Conservation (phyloP, 2,329 filamentous ascomycete species). For the Cordyceps cateniannulata region DNA sequence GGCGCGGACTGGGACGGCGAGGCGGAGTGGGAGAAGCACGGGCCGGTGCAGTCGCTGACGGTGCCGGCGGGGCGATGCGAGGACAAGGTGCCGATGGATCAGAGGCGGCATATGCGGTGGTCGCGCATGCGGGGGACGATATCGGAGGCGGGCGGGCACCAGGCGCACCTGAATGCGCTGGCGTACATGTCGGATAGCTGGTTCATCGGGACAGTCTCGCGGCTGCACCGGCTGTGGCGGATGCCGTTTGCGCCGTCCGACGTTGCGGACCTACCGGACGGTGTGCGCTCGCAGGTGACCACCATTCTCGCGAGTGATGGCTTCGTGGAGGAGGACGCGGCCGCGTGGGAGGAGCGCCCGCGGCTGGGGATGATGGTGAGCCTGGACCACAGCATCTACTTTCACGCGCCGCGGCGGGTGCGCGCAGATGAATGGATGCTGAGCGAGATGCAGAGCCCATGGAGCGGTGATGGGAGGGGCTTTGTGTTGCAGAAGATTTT, state of each 20-base stretch:
- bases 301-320: conserved; percentile 37
- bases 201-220: conserved; percentile 84
- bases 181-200: conserved; percentile 91
- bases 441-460: conserved; percentile 72
- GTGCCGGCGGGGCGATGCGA: conserved; percentile 14
- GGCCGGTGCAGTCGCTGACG: conserved; percentile 42
- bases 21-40: conserved; percentile 43
- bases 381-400: conserved; percentile 68
- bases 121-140: conserved; percentile 69
- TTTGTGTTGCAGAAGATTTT: conserved; percentile 72
- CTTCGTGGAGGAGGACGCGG: conserved; percentile 26
- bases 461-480: conserved; percentile 71
- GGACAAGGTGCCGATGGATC: conserved; percentile 44
- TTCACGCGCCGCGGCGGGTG: conserved; percentile 54
- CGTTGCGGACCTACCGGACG: conserved; percentile 43
- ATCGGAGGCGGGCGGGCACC: conserved; percentile 63
- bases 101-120: conserved; percentile 67
- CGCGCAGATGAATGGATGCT: conserved; percentile 71
- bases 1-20: conserved; percentile 37
- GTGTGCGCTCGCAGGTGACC: conserved; percentile 30
- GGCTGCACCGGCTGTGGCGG: conserved; percentile 74
- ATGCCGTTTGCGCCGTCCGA: conserved; percentile 52
- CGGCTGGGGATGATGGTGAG: conserved; percentile 80
- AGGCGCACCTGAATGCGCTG: conserved; percentile 78
- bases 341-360: conserved; percentile 45